Evolutionary conservation across 208 protist genomes (phyloP).

Genomic region (Trypanosoma melophagium): DNA sequence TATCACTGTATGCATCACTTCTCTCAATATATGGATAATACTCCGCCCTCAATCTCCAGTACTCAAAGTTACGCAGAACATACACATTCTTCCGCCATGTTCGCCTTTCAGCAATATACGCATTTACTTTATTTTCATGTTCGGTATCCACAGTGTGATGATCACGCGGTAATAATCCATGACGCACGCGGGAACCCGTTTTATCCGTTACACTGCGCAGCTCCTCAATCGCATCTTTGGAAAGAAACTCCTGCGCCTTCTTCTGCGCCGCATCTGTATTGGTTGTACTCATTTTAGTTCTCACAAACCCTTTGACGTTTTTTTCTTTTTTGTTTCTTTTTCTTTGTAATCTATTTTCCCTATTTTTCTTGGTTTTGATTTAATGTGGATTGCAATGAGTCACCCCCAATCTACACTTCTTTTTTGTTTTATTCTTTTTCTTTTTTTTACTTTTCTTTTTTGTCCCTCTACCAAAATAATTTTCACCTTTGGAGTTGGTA

Average conservation of each 20-base stretch:
- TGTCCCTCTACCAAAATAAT: too few species aligned
- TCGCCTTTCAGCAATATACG: slow-evolving; percentile 52
- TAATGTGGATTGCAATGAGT: too few species aligned
- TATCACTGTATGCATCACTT: slow-evolving; percentile 59
- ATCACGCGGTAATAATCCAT: slow-evolving; percentile 61
- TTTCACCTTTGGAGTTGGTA: too few species aligned
- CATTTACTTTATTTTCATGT: slow-evolving; percentile 64
- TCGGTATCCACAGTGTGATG: slow-evolving; percentile 50
- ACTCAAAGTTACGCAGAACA: slow-evolving; percentile 65
- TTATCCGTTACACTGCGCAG: slow-evolving; percentile 39
- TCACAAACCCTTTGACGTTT: slow-evolving; percentile 12
- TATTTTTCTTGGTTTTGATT: too few species aligned
- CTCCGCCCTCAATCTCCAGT: slow-evolving; percentile 76
- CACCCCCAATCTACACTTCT: too few species aligned
- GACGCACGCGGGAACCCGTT: slow-evolving; percentile 43
- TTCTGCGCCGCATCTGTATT: slow-evolving; percentile 25
- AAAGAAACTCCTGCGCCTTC: slow-evolving; percentile 57
- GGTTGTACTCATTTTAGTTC: slow-evolving; percentile 11
- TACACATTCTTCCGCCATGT: slow-evolving; percentile 68
- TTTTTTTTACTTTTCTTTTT: too few species aligned
- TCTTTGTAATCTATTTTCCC: too few species aligned
- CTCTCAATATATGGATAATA: slow-evolving; percentile 77
- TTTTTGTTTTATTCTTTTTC: too few species aligned
- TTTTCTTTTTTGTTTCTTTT: slow-evolving; percentile 7
- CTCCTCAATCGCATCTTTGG: slow-evolving; percentile 59